These are phyloP conservation scores for Urostyla sp. DNA, from an alignment of 73 alveolate genomes.

Conservation along the genomic window DNA sequence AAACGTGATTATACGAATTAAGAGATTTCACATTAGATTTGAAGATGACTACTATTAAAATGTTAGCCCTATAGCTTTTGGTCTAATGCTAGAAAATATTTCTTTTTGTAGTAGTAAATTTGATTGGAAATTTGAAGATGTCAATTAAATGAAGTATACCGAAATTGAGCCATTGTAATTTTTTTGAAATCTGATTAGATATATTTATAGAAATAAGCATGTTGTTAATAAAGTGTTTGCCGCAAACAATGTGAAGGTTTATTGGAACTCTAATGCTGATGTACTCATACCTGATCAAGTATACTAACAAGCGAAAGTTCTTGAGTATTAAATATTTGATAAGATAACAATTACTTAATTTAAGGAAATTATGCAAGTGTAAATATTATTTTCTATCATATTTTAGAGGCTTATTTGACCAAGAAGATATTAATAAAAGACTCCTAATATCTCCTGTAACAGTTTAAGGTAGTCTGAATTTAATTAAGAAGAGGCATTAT, in stretches of 20 bases:
- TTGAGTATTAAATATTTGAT: slow-evolving; percentile 68
- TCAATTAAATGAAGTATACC: slow-evolving; percentile 8
- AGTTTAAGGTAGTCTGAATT: neutral
- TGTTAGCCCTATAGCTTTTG: slow-evolving; percentile 57
- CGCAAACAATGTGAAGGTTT: slow-evolving; percentile 24
- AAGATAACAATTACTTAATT: slow-evolving; percentile 66
- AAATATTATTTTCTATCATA: neutral
- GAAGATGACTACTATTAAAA: slow-evolving; percentile 71
- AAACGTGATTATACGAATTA: slow-evolving; percentile 47
- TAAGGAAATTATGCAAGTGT: slow-evolving; percentile 53
- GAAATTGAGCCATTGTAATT: slow-evolving; percentile 16
- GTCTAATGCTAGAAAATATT: slow-evolving; percentile 48
- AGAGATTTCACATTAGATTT: slow-evolving; percentile 65
- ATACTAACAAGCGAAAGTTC: slow-evolving; percentile 65
- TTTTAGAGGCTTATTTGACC: slow-evolving; percentile 26
- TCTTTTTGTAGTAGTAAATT: slow-evolving; percentile 21
- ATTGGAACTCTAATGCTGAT: slow-evolving; percentile 64
- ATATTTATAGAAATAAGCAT: slow-evolving; percentile 2
- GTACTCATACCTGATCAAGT: slow-evolving; percentile 69
- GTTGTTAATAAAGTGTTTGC: slow-evolving; percentile 33
- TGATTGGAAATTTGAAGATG: slow-evolving; percentile 33
- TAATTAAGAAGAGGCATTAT: neutral
- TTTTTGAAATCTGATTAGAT: neutral
- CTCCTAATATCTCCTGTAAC: neutral
- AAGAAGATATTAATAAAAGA: neutral